Base-by-base conservation (phyloP, 495 filamentous ascomycete species). In the Daldinia grandis region DNA sequence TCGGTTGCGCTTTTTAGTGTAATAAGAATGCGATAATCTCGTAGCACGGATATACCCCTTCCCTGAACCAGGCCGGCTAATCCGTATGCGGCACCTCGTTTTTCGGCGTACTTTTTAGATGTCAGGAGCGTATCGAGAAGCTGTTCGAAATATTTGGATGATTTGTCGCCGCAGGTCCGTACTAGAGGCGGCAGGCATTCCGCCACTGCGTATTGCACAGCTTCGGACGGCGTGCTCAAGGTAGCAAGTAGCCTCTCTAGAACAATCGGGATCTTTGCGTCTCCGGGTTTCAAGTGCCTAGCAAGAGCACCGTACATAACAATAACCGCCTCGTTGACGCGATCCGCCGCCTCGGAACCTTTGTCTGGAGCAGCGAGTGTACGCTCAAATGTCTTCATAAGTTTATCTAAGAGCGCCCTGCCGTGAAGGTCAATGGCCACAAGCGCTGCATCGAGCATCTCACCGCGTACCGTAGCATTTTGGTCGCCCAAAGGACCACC, bases 291-390 rank as follows among this genome's bases (percentile, higher is more conserved):
- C 44, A 99, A 82, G 83, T 99, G 95, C 28, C 92, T 86, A 12
- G 93, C 95, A 14, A 99, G 80, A 33, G 95, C 93, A 73, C 95
- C 95, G 73, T 98, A 99, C 66, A 99, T 90, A 62, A 99, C 94
- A 67, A 99, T 93, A 27, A 99, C 93, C 4, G 95, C 95, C 80
- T 99, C 95, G 73, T 97, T 97, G 69, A 98, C 91, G 44, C 90
- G 85, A 73, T 99, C 95, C 7, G 89, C 89, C 25, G 87, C 87
- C 69, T 92, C 87, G 3, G 91, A 91, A 17, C 88, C 89, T 69
- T 91, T 90, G 77, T 95, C 91, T 0, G 93, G 92, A 8, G 87
- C 88, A 72, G 93, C 93, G 4, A 99, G 85, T 0, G 91, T 92
- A 7, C 84, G 84, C 78, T 99, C 95, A 72, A 98, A 93, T 0